Conservation (phyloP, 805 yeast species). For the Cephaloascus fragrans region DNA sequence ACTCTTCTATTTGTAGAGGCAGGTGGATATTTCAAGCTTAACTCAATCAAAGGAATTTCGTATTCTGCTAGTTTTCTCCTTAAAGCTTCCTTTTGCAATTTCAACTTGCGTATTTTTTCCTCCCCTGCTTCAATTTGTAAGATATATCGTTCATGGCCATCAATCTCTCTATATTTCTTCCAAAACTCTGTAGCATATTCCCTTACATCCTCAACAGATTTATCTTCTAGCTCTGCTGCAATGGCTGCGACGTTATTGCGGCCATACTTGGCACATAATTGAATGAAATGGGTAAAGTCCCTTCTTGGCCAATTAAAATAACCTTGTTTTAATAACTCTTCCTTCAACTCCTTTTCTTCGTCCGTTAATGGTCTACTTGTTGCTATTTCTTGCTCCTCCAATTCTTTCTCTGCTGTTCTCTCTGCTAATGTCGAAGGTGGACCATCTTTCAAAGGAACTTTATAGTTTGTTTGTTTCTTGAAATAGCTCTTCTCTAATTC, state of each 20-base stretch:
- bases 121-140: conserved; percentile 84
- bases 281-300: conserved; percentile 78
- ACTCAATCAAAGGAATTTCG: conserved; percentile 70
- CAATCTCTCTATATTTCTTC: conserved; percentile 69
- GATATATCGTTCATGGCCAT: conserved; percentile 79
- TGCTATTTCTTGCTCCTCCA: conserved; percentile 65
- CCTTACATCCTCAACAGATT: conserved; percentile 68
- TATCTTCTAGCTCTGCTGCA: conserved; percentile 73
- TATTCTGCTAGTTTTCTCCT: conserved; percentile 66
- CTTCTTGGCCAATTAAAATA: conserved; percentile 78
- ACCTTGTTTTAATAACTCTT: conserved; percentile 53
- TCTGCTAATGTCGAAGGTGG: conserved; percentile 22
- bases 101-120: conserved; percentile 57
- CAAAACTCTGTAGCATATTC: conserved; percentile 77
- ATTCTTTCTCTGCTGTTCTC: conserved; percentile 32
- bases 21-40: conserved; percentile 57
- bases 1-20: conserved; percentile 50
- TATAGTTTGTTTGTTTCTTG: conserved; percentile 56
- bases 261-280: conserved; percentile 69
- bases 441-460: conserved; percentile 55
- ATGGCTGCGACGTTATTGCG: conserved; percentile 63
- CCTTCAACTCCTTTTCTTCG: conserved; percentile 63
- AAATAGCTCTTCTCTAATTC: conserved; percentile 75
- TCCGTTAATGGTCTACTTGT: conserved; percentile 75
- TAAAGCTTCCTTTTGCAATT: conserved; percentile 69